These are phyloP conservation scores for Cucumis sativus DNA, from an alignment of 306 rosid genomes.

Conservation along the genomic window Cucumber_9930_V3 NC_026655.2:13243001-13243500, in stretches of 20 bases:
- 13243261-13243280: background rate
- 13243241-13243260: background rate
- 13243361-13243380: background rate
- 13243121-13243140: slow-evolving; percentile 33
- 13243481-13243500: background rate
- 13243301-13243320: too few species aligned
- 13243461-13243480: background rate
- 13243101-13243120: slow-evolving; percentile 30
- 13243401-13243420: background rate
- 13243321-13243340: too few species aligned
- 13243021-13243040: background rate
- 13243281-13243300: background rate
- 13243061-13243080: slow-evolving; percentile 23
- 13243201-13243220: background rate
- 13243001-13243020: slow-evolving; percentile 7
- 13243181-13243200: slow-evolving; percentile 29
- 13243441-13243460: slow-evolving; percentile 11
- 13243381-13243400: background rate
- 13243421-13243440: background rate
- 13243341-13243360: background rate
- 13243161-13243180: slow-evolving; percentile 32
- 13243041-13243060: slow-evolving; percentile 34
- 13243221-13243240: background rate
- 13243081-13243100: slow-evolving; percentile 34
- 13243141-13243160: slow-evolving; percentile 33